These are phyloP conservation scores for Trichoderma koningiopsis DNA, from an alignment of 2,329 filamentous ascomycete species.

Conservation along the genomic window DNA sequence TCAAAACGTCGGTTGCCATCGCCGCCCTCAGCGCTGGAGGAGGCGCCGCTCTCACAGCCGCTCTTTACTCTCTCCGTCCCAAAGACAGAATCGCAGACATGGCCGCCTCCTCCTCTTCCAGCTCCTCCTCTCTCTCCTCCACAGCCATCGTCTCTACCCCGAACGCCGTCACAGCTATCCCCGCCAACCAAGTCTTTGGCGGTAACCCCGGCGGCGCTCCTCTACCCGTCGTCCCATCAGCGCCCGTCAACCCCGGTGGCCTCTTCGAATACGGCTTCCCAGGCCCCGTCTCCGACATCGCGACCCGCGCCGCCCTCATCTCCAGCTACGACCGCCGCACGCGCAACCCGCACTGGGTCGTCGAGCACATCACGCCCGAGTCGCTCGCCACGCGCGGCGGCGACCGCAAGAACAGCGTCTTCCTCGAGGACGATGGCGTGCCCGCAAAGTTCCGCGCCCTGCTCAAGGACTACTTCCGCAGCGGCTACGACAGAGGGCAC, in stretches of 20 bases:
- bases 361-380: conserved; percentile 91
- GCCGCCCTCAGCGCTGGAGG: conserved; percentile 76
- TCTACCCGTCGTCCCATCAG: conserved; percentile 34
- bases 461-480: conserved; percentile 91
- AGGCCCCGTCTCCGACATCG: conserved; percentile 82
- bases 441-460: conserved; percentile 86
- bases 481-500: conserved; percentile 93
- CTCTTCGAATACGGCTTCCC: conserved; percentile 90
- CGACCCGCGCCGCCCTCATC: conserved; percentile 73
- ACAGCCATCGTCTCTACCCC: conserved; percentile 36
- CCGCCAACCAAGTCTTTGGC: conserved; percentile 60
- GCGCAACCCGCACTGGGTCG: conserved; percentile 92
- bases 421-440: conserved; percentile 78
- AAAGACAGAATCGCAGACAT: conserved; percentile 50
- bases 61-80: conserved; percentile 63
- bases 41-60: conserved; percentile 72
- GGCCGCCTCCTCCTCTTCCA: conserved; percentile 38
- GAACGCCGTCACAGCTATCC: conserved; percentile 43
- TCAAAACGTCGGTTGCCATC: conserved; percentile 74
- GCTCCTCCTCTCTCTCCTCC: conserved; percentile 38
- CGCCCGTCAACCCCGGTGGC: conserved; percentile 71
- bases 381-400: conserved; percentile 75
- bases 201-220: conserved; percentile 36
- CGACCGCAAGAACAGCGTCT: conserved; percentile 81
- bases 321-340: conserved; percentile 89